Base-by-base conservation (phyloP, 768 basidiomycete genomes). In the Boletellus sp. region DNA sequence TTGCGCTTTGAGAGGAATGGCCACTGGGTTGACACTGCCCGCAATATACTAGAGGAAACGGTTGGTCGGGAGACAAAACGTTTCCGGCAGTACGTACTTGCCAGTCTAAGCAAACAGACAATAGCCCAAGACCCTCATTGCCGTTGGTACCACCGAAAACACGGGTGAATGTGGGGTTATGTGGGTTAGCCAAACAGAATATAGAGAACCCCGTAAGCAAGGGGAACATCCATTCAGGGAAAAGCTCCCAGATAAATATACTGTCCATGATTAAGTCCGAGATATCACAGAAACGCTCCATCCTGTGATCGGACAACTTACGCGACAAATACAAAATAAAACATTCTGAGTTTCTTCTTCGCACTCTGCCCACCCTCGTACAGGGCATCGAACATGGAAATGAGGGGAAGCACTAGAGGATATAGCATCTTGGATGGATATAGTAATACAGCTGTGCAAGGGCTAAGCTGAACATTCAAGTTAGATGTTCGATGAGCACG, bases 71-170 rank as follows among this genome's bases (percentile, higher is more conserved):
- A 38, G n/a, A 42, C n/a, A 33, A 2, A 53, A 35, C 16, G 9
- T n/a, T 20, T 6, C 6, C 26, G 16, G 37, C 53, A 53, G 75
- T 55, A n/a, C 74, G 19, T 33, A 59, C 66, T 57, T 66, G 64
- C 65, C 65, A 87, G 56, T 86, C 85, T 40, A 86, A 76, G n/a
- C 79, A 79, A 36, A 87, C 50, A 31, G 77, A 78, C 35, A 81
- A 48, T 17, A 86, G 57, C 0, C 85, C 84, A 35, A 87, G 70
- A 0, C 84, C 85, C 62, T 87, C 84, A 56, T 87, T 87, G 24
- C 76, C 83, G 32, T 78, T 72, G 3, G 78, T 69, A 6, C 86
- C 86, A 24, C 86, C 86, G 51, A 87, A 86, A 0, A 87, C 56
- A 24, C 72, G 67, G 6, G 77, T 71, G 42, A 64, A 54, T 2